phyloP scores from a whole-genome alignment of 192 early-diverging fungal genomes.

The Backusella macrospora region DNA sequence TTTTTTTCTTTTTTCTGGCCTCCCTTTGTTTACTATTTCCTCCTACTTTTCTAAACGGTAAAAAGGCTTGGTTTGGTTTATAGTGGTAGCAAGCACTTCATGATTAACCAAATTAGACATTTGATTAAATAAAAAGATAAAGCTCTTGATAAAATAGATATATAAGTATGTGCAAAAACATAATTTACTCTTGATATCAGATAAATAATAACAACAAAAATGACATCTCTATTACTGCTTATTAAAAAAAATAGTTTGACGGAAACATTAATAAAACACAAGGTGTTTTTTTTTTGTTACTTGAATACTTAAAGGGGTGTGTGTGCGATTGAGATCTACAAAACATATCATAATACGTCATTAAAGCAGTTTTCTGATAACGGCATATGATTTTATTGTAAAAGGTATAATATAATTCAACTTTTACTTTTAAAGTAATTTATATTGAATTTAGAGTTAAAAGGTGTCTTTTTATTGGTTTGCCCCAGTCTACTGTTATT shows the following conservation, averaged over 20 bases:
- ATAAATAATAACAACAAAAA: no score
- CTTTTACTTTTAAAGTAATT: conserved; percentile 6
- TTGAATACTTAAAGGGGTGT: background rate
- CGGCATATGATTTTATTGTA: background rate
- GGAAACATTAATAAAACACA: background rate
- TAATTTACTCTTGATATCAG: no score
- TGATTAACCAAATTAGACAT: no score
- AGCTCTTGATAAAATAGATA: no score
- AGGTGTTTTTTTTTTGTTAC: background rate
- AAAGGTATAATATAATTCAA: background rate
- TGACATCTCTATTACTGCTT: no score
- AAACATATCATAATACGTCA: background rate
- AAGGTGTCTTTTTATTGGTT: background rate
- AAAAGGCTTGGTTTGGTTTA: no score
- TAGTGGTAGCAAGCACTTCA: no score
- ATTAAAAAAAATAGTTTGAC: background rate
- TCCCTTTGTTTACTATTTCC: no score
- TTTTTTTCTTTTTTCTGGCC: no score
- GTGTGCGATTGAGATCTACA: background rate
- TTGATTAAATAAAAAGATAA: no score
- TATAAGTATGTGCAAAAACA: no score
- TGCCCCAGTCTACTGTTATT: background rate
- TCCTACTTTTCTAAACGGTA: no score
- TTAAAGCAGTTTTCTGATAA: background rate
- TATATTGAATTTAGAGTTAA: conserved; percentile 2